Percentiles rank a stretch among this genome's conserved stretches.
These are phyloP conservation scores for Botrytis aclada DNA, from an alignment of 2,329 filamentous ascomycete species.

Conservation along the genomic window DNA sequence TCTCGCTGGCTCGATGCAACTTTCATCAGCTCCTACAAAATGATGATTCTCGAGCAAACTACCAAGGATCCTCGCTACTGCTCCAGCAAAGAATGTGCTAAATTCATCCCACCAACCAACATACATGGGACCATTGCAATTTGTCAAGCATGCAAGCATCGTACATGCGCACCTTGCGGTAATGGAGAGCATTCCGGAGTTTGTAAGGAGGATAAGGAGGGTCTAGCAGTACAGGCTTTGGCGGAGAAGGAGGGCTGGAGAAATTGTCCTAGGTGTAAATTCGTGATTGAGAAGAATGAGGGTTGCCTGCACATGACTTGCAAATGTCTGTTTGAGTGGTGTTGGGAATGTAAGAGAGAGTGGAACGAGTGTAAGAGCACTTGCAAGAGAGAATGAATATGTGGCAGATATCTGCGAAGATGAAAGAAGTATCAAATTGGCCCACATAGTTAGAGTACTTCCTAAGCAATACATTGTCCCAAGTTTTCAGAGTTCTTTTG, in stretches of 20 bases:
- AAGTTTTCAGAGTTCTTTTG: background rate
- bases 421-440: too few species aligned
- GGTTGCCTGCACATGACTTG: constrained; percentile 38
- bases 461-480: background rate
- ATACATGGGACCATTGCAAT: constrained; percentile 29
- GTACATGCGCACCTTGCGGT: constrained; percentile 31
- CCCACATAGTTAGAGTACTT: background rate
- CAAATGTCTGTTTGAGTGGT: constrained; percentile 33
- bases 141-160: constrained; percentile 26
- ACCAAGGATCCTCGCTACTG: constrained; percentile 35
- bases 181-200: constrained; percentile 31
- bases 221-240: constrained; percentile 26
- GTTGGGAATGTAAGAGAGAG: constrained; percentile 32
- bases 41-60: constrained; percentile 31
- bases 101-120: constrained; percentile 32
- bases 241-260: constrained; percentile 33
- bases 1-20: constrained; percentile 17
- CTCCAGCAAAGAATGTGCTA: constrained; percentile 25
- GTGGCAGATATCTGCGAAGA: background rate
- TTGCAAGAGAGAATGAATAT: constrained; percentile 19
- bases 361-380: constrained; percentile 27
- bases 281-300: constrained; percentile 31
- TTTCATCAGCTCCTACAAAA: constrained; percentile 27
- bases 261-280: constrained; percentile 31
- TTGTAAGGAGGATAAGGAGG: constrained; percentile 32